These are phyloP conservation scores for Trifolium repens DNA, from an alignment of 306 rosid species.

Conservation along the genomic window DNA sequence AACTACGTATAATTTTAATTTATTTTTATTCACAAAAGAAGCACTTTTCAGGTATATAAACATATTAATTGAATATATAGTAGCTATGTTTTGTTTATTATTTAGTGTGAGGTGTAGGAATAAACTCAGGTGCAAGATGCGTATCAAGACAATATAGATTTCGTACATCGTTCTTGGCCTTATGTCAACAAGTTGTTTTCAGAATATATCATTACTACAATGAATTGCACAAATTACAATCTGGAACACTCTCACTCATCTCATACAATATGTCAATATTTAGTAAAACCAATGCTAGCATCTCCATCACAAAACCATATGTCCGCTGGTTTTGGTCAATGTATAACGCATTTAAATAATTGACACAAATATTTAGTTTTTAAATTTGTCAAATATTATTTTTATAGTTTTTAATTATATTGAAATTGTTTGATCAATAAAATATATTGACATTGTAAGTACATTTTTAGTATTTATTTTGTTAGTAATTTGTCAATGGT, in stretches of 20 bases:
- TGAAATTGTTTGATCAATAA: no score
- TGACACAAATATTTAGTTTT: background rate
- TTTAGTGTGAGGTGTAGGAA: constrained; percentile 26
- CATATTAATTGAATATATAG: constrained; percentile 2
- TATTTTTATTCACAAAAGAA: no score
- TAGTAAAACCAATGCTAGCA: constrained; percentile 44
- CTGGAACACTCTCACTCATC: constrained; percentile 19
- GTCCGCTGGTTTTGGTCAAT: constrained; percentile 39
- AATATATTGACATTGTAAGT: background rate
- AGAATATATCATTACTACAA: constrained; percentile 43
- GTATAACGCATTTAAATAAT: background rate
- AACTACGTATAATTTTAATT: no score
- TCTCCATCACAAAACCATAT: constrained; percentile 38
- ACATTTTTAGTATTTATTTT: no score
- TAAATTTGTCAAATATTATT: no score
- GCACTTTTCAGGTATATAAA: background rate
- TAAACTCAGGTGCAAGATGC: constrained; percentile 53
- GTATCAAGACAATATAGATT: constrained; percentile 58
- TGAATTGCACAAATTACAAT: constrained; percentile 44
- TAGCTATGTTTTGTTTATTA: constrained; percentile 16
- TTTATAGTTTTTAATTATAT: no score
- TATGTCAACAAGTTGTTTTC: constrained; percentile 43
- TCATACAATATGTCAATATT: constrained; percentile 34
- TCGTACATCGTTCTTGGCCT: constrained; percentile 61
- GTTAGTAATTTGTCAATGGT: no score